Conservation (phyloP, 2,329 filamentous ascomycete species). For the Aotearoamyces nothofagi region DNA sequence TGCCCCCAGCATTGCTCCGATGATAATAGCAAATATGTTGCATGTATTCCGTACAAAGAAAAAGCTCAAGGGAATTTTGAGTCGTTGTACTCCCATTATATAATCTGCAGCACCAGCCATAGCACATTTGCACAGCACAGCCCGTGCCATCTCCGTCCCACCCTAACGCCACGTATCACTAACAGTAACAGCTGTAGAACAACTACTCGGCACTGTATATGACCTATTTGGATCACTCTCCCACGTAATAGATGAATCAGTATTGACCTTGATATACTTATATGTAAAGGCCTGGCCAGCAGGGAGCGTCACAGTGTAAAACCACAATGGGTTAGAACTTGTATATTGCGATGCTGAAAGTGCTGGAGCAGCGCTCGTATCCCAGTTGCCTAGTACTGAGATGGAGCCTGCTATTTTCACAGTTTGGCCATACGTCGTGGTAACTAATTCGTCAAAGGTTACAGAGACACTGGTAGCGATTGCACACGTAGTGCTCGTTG, state of each 20-base stretch:
- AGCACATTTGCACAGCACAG: too few species aligned
- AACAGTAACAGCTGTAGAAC: conserved; percentile 7
- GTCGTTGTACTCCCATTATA: too few species aligned
- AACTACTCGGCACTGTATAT: conserved; percentile 8
- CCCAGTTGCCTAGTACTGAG: conserved; percentile 45
- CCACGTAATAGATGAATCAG: conserved; percentile 40
- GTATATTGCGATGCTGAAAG: conserved; percentile 47
- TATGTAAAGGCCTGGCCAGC: conserved; percentile 43
- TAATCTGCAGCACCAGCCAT: too few species aligned
- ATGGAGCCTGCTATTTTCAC: conserved; percentile 49
- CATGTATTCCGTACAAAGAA: too few species aligned
- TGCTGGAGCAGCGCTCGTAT: conserved; percentile 32
- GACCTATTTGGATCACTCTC: conserved; percentile 29
- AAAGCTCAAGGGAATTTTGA: too few species aligned
- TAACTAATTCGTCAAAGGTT: conserved; percentile 41
- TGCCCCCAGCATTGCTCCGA: too few species aligned
- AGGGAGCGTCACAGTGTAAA: conserved; percentile 33
- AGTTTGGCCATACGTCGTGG: conserved; percentile 42
- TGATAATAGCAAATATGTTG: too few species aligned
- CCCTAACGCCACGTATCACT: conserved; percentile 7
- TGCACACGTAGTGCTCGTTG: conserved; percentile 19
- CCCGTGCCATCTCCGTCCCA: too few species aligned
- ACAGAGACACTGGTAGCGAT: conserved; percentile 33
- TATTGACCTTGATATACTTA: conserved; percentile 48
- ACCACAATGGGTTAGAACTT: conserved; percentile 43